phyloP scores from a whole-genome alignment of 805 yeast species.

The Pichia heedii region DNA sequence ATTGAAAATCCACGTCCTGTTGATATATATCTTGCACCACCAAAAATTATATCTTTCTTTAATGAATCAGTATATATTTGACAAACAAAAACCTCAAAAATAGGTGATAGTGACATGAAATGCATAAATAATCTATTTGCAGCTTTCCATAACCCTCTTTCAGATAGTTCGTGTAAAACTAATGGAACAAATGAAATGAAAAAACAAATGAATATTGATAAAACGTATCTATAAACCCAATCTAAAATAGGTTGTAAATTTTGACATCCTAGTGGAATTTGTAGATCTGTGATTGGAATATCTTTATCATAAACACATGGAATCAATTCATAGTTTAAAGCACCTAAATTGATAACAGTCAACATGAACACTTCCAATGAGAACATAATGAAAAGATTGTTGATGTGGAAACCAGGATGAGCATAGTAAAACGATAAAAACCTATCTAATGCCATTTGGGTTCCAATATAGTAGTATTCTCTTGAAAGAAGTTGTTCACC shows the following conservation, averaged over 20 bases:
- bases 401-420: conserved; percentile 93
- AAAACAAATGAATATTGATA: conserved; percentile 87
- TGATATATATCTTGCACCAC: conserved; percentile 86
- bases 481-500: conserved; percentile 92
- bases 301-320: conserved; percentile 57
- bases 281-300: conserved; percentile 64
- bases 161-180: conserved; percentile 78
- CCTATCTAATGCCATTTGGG: conserved; percentile 80
- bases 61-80: conserved; percentile 82
- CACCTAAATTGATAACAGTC: conserved; percentile 68
- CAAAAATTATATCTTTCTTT: conserved; percentile 68
- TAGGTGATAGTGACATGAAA: conserved; percentile 72
- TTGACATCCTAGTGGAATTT: conserved; percentile 76
- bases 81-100: conserved; percentile 92
- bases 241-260: conserved; percentile 75
- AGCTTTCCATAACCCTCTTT: conserved; percentile 77
- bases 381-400: conserved; percentile 77
- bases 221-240: conserved; percentile 84
- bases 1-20: conserved; percentile 95
- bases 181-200: conserved; percentile 86
- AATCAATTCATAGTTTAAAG: conserved; percentile 65
- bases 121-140: conserved; percentile 63
- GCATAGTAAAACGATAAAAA: conserved; percentile 92
- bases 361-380: conserved; percentile 85
- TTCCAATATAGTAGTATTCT: conserved; percentile 86